Conservation (phyloP, 352 stramenopile species). For the Phytophthora boehmeriae region DNA sequence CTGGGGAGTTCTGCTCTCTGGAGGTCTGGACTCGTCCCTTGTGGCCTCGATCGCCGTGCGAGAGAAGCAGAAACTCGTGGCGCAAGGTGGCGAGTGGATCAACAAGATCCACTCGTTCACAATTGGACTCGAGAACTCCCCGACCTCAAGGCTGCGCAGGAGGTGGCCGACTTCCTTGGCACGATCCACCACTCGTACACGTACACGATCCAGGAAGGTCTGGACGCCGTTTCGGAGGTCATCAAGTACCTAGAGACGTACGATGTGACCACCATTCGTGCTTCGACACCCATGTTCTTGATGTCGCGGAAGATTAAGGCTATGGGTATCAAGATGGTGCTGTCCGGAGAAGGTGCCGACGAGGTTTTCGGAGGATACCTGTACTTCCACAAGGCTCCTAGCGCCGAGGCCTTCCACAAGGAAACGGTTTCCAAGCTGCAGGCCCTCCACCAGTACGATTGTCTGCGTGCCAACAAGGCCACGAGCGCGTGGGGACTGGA, state of each 20-base stretch:
- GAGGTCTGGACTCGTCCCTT: conserved; percentile 98
- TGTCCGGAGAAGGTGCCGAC: conserved; percentile 97
- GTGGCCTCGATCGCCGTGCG: conserved; percentile 96
- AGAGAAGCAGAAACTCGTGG: conserved; percentile 90
- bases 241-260: conserved; percentile 99
- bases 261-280: conserved; percentile 98
- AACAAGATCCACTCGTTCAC: conserved; percentile 98
- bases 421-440: conserved; percentile 96
- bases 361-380: conserved; percentile 99
- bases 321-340: conserved; percentile 99
- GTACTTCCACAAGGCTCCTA: conserved; percentile 99
- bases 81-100: conserved; percentile 82
- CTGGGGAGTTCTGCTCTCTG: conserved; percentile 98
- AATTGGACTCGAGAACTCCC: conserved; percentile 96
- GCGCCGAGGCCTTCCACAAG: conserved; percentile 91
- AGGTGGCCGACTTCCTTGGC: conserved; percentile 96
- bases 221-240: conserved; percentile 97
- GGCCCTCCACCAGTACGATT: conserved; percentile 98
- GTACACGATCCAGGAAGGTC: conserved; percentile 98
- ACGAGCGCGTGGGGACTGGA: conserved; percentile 98
- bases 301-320: conserved; percentile 99
- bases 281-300: conserved; percentile 99
- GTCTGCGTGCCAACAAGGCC: conserved; percentile 98
- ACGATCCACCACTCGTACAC: conserved; percentile 99
- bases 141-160: conserved; percentile 96